Conservation (phyloP, 1,284 basidiomycete genomes). For the Ustanciosporium gigantosporum region DNA sequence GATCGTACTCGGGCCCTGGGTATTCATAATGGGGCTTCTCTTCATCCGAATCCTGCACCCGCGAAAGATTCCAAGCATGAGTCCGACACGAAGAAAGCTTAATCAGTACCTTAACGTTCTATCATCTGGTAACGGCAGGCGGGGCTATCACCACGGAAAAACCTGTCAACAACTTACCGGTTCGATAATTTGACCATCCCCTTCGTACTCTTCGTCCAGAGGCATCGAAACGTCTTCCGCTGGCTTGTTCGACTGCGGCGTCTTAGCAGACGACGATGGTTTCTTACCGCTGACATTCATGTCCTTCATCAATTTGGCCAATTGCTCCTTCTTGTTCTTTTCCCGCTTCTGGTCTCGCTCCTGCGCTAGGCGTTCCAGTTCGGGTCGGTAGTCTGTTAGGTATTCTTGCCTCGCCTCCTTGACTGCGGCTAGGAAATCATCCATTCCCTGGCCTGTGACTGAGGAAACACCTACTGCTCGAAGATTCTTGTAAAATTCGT, state of each 20-base stretch:
- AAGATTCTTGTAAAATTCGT: conserved; percentile 97
- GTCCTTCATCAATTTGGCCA: conserved; percentile 82
- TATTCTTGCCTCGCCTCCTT: conserved; percentile 85
- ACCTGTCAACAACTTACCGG: conserved; percentile 45
- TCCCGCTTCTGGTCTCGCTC: conserved; percentile 67
- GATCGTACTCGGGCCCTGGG: conserved; percentile 42
- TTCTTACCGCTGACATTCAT: conserved; percentile 66
- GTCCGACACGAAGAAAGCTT: no score
- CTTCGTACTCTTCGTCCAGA: conserved; percentile 51
- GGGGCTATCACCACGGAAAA: no score
- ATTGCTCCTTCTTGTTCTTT: conserved; percentile 72
- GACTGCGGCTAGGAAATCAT: conserved; percentile 88
- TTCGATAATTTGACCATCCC: conserved; percentile 59
- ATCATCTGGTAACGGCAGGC: no score
- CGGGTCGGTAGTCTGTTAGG: conserved; percentile 84
- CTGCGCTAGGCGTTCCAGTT: conserved; percentile 73
- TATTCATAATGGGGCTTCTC: conserved; percentile 47
- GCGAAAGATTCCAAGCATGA: no score
- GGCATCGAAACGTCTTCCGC: conserved; percentile 17
- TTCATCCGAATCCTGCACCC: conserved; percentile 50
- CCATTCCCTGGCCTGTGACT: conserved; percentile 87
- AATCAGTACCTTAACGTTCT: no score
- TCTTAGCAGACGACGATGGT: conserved; percentile 5
- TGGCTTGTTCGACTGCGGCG: not conserved
- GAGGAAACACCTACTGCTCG: conserved; percentile 95